A percentile compares a stretch with the other conserved stretches of the same genome.
phyloP scores from a whole-genome alignment of 2,329 filamentous ascomycete genomes.

The Myotisia sp. region DNA sequence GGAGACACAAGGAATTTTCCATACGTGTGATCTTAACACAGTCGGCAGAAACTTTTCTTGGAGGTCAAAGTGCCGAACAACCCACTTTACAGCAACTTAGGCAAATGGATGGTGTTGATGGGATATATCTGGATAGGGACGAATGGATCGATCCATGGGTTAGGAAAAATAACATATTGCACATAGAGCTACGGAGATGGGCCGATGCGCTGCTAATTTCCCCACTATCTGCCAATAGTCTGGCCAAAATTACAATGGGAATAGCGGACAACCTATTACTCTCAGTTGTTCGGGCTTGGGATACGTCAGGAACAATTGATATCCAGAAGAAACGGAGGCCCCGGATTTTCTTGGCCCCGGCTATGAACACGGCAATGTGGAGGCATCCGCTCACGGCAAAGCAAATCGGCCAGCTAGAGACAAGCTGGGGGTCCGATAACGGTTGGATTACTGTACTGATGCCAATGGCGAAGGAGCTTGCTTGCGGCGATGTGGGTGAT shows the following conservation, averaged over 20 bases:
- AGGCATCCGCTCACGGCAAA: constrained; percentile 60
- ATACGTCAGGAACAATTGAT: constrained; percentile 39
- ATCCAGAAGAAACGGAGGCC: constrained; percentile 32
- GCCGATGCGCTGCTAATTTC: constrained; percentile 67
- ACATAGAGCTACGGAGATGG: constrained; percentile 78
- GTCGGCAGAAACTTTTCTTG: constrained; percentile 60
- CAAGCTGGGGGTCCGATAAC: constrained; percentile 49
- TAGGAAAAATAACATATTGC: constrained; percentile 64
- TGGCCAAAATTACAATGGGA: constrained; percentile 71
- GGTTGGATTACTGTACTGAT: constrained; percentile 26
- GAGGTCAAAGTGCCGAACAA: constrained; percentile 62
- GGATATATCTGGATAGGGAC: constrained; percentile 66
- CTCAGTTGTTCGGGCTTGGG: constrained; percentile 75
- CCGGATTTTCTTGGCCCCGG: constrained; percentile 56
- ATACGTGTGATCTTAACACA: constrained; percentile 74
- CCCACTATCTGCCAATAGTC: constrained; percentile 67
- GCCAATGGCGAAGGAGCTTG: constrained; percentile 35
- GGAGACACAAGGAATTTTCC: constrained; percentile 41
- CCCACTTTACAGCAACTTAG: constrained; percentile 49
- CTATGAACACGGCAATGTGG: constrained; percentile 86
- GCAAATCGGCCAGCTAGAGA: constrained; percentile 52
- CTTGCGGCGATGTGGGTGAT: constrained; percentile 65
- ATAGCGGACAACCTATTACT: constrained; percentile 61
- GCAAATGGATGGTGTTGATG: constrained; percentile 57
- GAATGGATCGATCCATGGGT: constrained; percentile 74